Evolutionary conservation across 805 yeast genomes (phyloP), one percentile per base, ranked within the genome.

Genomic region (Isabelozyma pseudorhagii): DNA sequence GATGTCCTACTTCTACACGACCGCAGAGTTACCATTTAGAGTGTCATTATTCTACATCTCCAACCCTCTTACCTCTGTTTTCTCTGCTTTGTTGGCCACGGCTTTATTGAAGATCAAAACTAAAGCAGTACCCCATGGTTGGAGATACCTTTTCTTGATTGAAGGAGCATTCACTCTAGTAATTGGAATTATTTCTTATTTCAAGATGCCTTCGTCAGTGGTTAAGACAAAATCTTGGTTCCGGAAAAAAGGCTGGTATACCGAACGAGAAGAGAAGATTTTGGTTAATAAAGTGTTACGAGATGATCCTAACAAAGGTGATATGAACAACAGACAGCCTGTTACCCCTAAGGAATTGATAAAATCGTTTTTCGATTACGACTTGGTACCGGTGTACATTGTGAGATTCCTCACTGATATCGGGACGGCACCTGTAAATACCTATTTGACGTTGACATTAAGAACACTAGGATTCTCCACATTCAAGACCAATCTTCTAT

Each of bases 141-240:
- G 90, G 90, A 71, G 78, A 47, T 85, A 85, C 82, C 67, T 85
- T 18, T 85, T 85, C 54, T 59, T 85, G 15, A 72, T 86, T 47
- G 89, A 84, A 60, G 90, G 91, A 4, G 46, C 76, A 5, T 56
- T 83, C 41, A 83, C 90, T 1, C 62, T 83, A 5, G 15, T 60
- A 2, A 71, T 85, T 53, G 90, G 89, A 1, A 28, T 81, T 27
- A 53, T 60, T 38, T 62, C 69, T 3, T 78, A 67, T 53, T 74
- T 64, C 44, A 53, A 72, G 45, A 81, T 83, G 86, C 84, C 83
- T 5, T 74, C 85, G 0, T 74, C 80, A 2, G 80, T 78, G 1
- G 77, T 77, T 8, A 79, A 77, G 47, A 83, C 87, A 2, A 78
- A 74, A 47, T 63, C 75, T 13, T 71, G 76, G 71, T 76, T 67